Evolutionary conservation across 371 early-diverging fungal species (phyloP).

Genomic region (Nematocida displodere): DNA sequence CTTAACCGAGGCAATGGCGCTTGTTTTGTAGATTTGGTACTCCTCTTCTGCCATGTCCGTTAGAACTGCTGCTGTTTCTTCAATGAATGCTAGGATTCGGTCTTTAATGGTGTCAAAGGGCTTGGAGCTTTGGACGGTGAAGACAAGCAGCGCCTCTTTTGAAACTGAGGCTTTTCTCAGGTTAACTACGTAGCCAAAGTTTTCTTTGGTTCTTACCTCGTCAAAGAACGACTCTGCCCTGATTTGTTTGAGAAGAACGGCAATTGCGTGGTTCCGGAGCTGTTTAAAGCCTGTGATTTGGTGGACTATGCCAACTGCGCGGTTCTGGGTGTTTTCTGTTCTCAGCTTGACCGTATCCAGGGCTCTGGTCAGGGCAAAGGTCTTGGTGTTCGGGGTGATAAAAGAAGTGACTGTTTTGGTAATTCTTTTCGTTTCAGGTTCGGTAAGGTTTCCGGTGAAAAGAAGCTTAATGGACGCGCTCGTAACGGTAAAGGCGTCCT

Average conservation of each 20-base stretch:
- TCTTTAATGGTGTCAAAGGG: conserved; percentile 40
- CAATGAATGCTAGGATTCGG: conserved; percentile 53
- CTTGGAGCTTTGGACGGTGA: conserved; percentile 57
- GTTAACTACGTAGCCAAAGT: conserved; percentile 61
- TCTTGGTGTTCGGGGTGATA: not conserved
- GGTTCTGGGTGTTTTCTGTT: conserved; percentile 27
- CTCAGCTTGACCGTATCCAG: not conserved
- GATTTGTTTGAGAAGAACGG: conserved; percentile 30
- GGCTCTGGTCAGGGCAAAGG: not conserved
- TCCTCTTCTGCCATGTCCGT: conserved; percentile 24
- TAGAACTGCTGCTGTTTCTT: conserved; percentile 12
- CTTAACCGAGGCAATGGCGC: conserved; percentile 8
- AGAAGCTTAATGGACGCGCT: conserved; percentile 12
- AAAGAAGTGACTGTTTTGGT: not conserved
- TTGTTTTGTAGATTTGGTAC: conserved; percentile 7
- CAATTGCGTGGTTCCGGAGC: not conserved
- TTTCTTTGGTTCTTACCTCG: conserved; percentile 60
- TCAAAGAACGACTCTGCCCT: conserved; percentile 61
- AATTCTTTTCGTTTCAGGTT: conserved; percentile 12
- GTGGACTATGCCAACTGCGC: conserved; percentile 34
- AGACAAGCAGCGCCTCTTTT: conserved; percentile 30
- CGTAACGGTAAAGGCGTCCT: conserved; percentile 3
- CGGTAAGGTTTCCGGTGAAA: conserved; percentile 21
- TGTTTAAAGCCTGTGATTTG: not conserved
- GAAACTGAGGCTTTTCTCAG: not conserved